Conservation (phyloP, 768 basidiomycete species). For the Leccinum pellstonianum region DNA sequence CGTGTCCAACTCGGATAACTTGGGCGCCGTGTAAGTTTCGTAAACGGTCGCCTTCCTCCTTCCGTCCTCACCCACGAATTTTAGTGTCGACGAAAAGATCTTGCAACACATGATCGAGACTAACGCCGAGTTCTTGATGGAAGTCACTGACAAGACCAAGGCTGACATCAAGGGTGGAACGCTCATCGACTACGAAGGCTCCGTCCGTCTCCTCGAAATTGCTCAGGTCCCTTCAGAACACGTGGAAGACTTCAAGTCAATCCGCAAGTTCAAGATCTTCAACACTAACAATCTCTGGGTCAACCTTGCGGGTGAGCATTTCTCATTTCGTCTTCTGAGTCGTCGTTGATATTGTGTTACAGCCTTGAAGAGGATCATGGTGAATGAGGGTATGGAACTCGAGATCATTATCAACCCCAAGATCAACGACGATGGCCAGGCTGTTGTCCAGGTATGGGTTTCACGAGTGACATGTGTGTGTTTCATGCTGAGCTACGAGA, state of each 20-base stretch:
- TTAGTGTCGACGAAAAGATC: constrained; percentile 67
- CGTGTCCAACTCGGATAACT: constrained; percentile 75
- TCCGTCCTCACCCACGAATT: constrained; percentile 3
- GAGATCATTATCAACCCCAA: constrained; percentile 82
- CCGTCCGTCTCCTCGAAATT: constrained; percentile 68
- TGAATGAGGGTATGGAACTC: constrained; percentile 61
- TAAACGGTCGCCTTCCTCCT: not conserved
- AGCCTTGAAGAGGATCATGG: constrained; percentile 78
- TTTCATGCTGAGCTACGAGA: constrained; percentile 1
- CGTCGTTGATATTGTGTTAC: constrained; percentile 5
- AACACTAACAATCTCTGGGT: constrained; percentile 71
- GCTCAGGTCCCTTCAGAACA: constrained; percentile 74
- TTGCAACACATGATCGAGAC: constrained; percentile 63
- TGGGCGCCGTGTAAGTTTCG: constrained; percentile 57
- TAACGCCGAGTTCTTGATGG: constrained; percentile 69
- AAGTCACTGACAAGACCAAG: constrained; percentile 82
- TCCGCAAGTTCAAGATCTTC: constrained; percentile 81
- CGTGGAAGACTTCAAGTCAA: constrained; percentile 71
- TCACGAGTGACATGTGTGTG: not conserved
- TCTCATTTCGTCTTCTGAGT: not conserved
- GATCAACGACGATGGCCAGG: constrained; percentile 63
- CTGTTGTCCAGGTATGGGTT: constrained; percentile 59
- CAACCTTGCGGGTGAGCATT: constrained; percentile 42
- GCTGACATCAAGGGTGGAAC: constrained; percentile 77
- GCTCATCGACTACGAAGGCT: constrained; percentile 67